Evolutionary conservation across 2,329 filamentous ascomycete genomes (phyloP).

Genomic region (Aphanocladium album): DNA sequence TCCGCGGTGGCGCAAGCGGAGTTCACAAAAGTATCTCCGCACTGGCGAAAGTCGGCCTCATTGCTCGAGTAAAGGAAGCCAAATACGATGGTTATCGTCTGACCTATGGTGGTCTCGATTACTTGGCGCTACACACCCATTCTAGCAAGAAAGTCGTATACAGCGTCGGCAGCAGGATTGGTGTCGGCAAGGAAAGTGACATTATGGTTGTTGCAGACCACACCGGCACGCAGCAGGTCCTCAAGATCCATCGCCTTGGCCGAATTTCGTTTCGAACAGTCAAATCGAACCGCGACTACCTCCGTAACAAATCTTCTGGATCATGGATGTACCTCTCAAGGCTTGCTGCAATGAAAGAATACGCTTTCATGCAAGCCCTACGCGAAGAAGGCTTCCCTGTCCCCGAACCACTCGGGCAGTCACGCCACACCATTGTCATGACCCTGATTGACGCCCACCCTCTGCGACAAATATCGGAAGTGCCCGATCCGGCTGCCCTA

Average conservation of each 20-base stretch:
- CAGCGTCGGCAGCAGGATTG: slow-evolving; percentile 89
- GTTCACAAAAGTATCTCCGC: slow-evolving; percentile 84
- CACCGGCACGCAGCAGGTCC: slow-evolving; percentile 68
- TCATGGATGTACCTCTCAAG: slow-evolving; percentile 99
- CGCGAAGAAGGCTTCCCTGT: slow-evolving; percentile 82
- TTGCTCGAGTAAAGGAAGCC: slow-evolving; percentile 89
- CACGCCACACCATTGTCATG: slow-evolving; percentile 95
- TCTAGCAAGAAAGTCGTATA: slow-evolving; percentile 76
- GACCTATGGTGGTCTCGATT: slow-evolving; percentile 94
- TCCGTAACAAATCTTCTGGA: slow-evolving; percentile 70
- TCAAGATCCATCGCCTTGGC: slow-evolving; percentile 94
- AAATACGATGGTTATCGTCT: slow-evolving; percentile 97
- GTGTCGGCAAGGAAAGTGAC: slow-evolving; percentile 95
- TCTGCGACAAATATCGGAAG: slow-evolving; percentile 76
- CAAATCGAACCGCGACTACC: slow-evolving; percentile 92
- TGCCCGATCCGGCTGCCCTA: slow-evolving; percentile 77
- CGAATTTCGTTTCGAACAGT: slow-evolving; percentile 96
- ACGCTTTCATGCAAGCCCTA: slow-evolving; percentile 86
- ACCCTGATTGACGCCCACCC: slow-evolving; percentile 87
- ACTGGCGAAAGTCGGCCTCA: slow-evolving; percentile 86
- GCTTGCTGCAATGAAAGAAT: slow-evolving; percentile 90
- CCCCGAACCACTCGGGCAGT: slow-evolving; percentile 81
- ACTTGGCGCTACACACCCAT: slow-evolving; percentile 90
- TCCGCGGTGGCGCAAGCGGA: slow-evolving; percentile 71
- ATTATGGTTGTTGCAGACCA: slow-evolving; percentile 89